Conservation (phyloP, 2,329 filamentous ascomycete genomes). For the Pseudopithomyces maydicus region DNA sequence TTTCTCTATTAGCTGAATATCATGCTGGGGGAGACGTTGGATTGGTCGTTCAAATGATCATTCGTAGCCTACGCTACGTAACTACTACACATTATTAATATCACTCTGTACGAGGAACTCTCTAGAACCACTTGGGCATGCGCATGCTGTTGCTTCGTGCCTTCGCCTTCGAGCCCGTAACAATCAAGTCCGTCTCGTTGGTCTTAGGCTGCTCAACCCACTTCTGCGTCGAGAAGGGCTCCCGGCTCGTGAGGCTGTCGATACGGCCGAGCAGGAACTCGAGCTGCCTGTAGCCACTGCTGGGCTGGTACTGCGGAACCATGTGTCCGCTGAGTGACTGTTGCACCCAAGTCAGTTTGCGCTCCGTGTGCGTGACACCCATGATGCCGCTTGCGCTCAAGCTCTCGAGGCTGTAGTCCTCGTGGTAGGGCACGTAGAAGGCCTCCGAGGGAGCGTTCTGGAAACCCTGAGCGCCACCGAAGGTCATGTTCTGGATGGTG, state of each 20-base stretch:
- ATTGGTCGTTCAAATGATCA: neutral
- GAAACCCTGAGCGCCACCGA: conserved; percentile 74
- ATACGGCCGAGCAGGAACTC: conserved; percentile 78
- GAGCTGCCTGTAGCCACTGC: conserved; percentile 71
- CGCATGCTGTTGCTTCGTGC: conserved; percentile 1
- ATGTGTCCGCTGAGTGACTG: conserved; percentile 71
- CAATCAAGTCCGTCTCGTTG: conserved; percentile 8
- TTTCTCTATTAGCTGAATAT: no score
- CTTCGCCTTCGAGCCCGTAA: neutral
- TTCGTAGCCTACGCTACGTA: neutral
- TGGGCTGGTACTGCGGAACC: conserved; percentile 69
- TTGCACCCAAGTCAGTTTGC: conserved; percentile 73
- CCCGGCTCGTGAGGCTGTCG: conserved; percentile 53
- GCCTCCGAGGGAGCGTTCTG: conserved; percentile 62
- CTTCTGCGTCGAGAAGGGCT: conserved; percentile 34
- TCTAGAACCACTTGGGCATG: neutral
- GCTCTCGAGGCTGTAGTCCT: conserved; percentile 51
- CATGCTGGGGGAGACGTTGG: neutral
- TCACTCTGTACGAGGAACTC: no score
- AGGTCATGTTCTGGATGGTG: conserved; percentile 81
- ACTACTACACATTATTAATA: neutral
- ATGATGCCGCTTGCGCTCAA: conserved; percentile 68
- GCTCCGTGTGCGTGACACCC: conserved; percentile 73
- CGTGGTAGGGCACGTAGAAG: conserved; percentile 72
- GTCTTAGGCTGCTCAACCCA: conserved; percentile 10